A percentile compares a stretch with the other conserved stretches of the same genome.
Evolutionary conservation across 2,329 filamentous ascomycete genomes (phyloP).

Genomic region (Fusarium tuaranense): DNA sequence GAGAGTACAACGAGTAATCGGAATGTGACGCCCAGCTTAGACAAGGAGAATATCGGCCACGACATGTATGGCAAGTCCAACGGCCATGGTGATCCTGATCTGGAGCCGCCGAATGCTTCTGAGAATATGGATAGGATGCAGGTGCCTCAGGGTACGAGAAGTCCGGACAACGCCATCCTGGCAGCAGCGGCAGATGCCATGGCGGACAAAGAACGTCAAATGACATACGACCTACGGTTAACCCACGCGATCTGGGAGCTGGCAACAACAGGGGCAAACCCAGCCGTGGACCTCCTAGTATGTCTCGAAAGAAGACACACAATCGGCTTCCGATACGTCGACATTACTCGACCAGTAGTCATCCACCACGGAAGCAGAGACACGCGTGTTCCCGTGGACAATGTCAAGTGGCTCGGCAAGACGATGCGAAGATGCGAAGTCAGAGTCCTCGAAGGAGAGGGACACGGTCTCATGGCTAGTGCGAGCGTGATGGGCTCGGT

Average conservation of each 20-base stretch:
- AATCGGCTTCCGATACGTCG: slow-evolving; percentile 96
- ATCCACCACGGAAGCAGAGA: slow-evolving; percentile 96
- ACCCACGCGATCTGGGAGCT: slow-evolving; percentile 96
- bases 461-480: slow-evolving; percentile 95
- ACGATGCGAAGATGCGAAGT: slow-evolving; percentile 95
- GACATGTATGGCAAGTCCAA: slow-evolving; percentile 43
- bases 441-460: slow-evolving; percentile 88
- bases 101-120: slow-evolving; percentile 47
- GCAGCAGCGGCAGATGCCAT: slow-evolving; percentile 70
- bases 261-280: slow-evolving; percentile 91
- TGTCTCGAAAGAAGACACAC: slow-evolving; percentile 91
- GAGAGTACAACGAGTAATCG: slow-evolving; percentile 51
- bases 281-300: slow-evolving; percentile 90
- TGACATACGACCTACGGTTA: slow-evolving; percentile 83
- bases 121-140: slow-evolving; percentile 65
- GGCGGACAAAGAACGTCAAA: slow-evolving; percentile 78
- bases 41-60: slow-evolving; percentile 62
- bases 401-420: slow-evolving; percentile 93
- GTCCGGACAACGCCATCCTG: slow-evolving; percentile 47
- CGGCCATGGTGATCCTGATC: slow-evolving; percentile 34
- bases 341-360: slow-evolving; percentile 90
- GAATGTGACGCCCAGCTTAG: slow-evolving; percentile 53
- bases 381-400: slow-evolving; percentile 91
- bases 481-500: slow-evolving; percentile 93
- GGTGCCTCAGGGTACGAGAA: slow-evolving; percentile 43